Percentiles rank a stretch among this genome's conserved stretches.
These are phyloP conservation scores for Trichoderma sp. DNA, from an alignment of 2,329 filamentous ascomycete species.

Conservation along the genomic window DNA sequence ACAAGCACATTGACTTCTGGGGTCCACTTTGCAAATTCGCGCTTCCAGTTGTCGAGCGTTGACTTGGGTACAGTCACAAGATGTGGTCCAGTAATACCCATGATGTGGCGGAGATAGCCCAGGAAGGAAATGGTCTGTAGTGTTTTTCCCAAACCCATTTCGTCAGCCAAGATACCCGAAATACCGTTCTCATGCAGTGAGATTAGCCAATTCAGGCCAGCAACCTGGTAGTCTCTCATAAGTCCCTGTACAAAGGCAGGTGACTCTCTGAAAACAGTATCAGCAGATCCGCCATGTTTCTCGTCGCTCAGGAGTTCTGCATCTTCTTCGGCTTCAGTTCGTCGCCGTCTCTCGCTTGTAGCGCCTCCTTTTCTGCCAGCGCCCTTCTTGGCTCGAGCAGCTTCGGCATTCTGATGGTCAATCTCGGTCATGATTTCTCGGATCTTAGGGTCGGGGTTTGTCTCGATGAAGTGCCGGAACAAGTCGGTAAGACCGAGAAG, in stretches of 20 bases:
- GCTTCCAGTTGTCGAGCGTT: slow-evolving; percentile 96
- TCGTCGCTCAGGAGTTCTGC: slow-evolving; percentile 86
- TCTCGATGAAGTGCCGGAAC: slow-evolving; percentile 98
- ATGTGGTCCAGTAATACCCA: slow-evolving; percentile 87
- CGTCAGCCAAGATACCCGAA: slow-evolving; percentile 93
- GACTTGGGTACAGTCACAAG: slow-evolving; percentile 93
- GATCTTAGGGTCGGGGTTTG: slow-evolving; percentile 92
- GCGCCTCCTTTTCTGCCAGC: slow-evolving; percentile 82
- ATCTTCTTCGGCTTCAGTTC: slow-evolving; percentile 97
- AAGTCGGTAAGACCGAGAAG: slow-evolving; percentile 92
- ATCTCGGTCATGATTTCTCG: slow-evolving; percentile 93
- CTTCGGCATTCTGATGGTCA: slow-evolving; percentile 85
- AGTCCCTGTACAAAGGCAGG: slow-evolving; percentile 83
- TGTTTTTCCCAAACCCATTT: slow-evolving; percentile 98
- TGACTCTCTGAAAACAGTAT: slow-evolving; percentile 91
- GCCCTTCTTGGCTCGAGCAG: slow-evolving; percentile 69
- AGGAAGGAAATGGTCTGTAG: slow-evolving; percentile 96
- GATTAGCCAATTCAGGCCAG: slow-evolving; percentile 95
- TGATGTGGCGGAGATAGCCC: slow-evolving; percentile 88
- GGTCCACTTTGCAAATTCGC: slow-evolving; percentile 92
- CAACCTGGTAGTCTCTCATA: slow-evolving; percentile 97
- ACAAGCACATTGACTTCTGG: slow-evolving; percentile 94
- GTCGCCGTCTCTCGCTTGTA: slow-evolving; percentile 72
- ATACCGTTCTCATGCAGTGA: slow-evolving; percentile 98
- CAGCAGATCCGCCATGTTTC: slow-evolving; percentile 80